Conservation (phyloP, 148 eudicot species). For the Dianthus caryophyllus region DNA sequence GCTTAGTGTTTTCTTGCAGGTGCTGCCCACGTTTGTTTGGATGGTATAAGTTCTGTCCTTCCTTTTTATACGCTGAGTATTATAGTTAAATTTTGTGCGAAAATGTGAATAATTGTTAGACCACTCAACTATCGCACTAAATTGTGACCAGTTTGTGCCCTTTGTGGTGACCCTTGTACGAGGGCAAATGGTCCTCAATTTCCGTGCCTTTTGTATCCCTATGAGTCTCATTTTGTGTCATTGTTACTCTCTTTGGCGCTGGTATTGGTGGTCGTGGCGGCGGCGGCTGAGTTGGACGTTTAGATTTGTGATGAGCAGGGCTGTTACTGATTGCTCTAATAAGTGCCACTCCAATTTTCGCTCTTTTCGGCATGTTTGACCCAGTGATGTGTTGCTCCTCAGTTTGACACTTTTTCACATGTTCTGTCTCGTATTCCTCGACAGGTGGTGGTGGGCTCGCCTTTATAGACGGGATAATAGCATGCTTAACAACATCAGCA, state of each 20-base stretch:
- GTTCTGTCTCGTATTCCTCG: constrained; percentile 3
- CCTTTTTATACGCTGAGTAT: no score
- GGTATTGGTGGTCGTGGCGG: constrained; percentile 30
- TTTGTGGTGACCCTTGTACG: no score
- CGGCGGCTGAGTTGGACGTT: constrained; percentile 23
- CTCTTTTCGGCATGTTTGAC: constrained; percentile 53
- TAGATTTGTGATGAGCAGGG: constrained; percentile 33
- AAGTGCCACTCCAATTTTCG: constrained; percentile 45
- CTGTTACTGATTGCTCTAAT: constrained; percentile 41
- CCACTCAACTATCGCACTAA: no score
- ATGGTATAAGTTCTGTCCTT: no score
- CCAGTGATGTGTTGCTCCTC: constrained; percentile 14
- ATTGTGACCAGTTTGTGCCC: no score
- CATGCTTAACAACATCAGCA: constrained; percentile 47
- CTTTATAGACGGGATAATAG: constrained; percentile 51
- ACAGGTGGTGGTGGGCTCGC: constrained; percentile 29
- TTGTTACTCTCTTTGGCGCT: constrained; percentile 26
- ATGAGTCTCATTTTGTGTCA: constrained; percentile 24
- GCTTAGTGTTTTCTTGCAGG: no score
- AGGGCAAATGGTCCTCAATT: no score
- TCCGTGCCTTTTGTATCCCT: no score
- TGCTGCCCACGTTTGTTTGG: no score
- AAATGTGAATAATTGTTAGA: no score
- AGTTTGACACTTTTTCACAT: constrained; percentile 12
- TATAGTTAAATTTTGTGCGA: no score